A percentile compares a stretch with the other conserved stretches of the same genome.
Evolutionary conservation across 2,329 filamentous ascomycete species (phyloP).

Genomic region (Alternaria sp.): DNA sequence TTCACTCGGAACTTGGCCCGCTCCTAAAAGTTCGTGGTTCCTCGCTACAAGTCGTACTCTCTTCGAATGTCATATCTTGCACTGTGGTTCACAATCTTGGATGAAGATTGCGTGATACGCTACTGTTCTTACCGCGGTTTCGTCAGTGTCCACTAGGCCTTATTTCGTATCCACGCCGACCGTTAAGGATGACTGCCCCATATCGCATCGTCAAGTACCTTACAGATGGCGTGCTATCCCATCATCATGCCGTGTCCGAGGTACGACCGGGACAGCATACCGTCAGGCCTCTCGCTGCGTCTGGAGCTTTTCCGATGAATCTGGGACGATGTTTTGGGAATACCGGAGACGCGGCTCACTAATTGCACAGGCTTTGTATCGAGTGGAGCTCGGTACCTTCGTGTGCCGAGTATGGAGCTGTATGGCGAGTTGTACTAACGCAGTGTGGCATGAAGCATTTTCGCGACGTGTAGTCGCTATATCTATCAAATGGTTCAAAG

Average conservation of each 20-base stretch:
- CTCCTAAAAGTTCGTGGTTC: not conserved
- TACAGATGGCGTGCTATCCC: conserved; percentile 36
- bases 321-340: not conserved
- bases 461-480: not conserved
- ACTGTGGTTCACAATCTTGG: not conserved
- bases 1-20: not conserved
- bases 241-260: conserved; percentile 12
- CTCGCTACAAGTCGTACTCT: not conserved
- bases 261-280: not conserved
- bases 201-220: conserved; percentile 23
- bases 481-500: not conserved
- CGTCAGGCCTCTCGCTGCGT: not conserved
- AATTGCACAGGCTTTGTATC: not conserved
- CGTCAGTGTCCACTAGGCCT: not conserved
- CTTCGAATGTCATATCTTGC: too few species aligned
- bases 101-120: not conserved
- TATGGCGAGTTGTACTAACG: not conserved
- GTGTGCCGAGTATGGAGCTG: not conserved
- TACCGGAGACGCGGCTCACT: not conserved
- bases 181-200: not conserved
- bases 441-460: not conserved
- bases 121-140: not conserved
- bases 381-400: not conserved
- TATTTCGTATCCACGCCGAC: not conserved
- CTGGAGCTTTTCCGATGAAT: not conserved